A percentile compares a stretch with the other conserved stretches of the same genome.
These are phyloP conservation scores for Colletotrichum somersetense DNA, from an alignment of 2,329 filamentous ascomycete genomes.

Conservation along the genomic window DNA sequence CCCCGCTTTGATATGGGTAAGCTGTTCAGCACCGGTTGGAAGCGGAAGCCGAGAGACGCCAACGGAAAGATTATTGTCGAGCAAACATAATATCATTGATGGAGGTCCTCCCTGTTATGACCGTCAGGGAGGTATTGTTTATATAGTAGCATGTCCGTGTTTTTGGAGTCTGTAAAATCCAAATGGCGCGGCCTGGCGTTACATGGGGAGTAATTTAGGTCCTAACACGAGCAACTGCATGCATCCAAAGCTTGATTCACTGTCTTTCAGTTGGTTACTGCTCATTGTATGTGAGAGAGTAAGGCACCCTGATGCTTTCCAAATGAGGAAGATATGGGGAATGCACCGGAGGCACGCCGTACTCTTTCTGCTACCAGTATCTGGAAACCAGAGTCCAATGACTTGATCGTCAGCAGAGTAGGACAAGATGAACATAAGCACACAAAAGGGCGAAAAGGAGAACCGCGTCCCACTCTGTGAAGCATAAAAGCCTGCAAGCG, in stretches of 20 bases:
- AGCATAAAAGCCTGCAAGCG: not conserved
- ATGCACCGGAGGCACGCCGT: too few species aligned
- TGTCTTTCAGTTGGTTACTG: not conserved
- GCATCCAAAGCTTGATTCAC: not conserved
- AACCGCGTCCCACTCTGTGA: not conserved
- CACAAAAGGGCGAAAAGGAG: not conserved
- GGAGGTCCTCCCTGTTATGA: slow-evolving; percentile 21
- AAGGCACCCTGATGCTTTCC: not conserved
- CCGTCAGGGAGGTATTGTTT: slow-evolving; percentile 20
- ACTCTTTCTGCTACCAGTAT: not conserved
- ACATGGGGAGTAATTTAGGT: slow-evolving; percentile 18
- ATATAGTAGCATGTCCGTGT: slow-evolving; percentile 31
- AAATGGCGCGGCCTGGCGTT: slow-evolving; percentile 29
- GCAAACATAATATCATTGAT: slow-evolving; percentile 29
- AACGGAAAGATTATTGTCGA: slow-evolving; percentile 55
- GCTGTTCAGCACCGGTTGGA: slow-evolving; percentile 85
- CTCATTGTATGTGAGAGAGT: not conserved
- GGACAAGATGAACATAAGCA: not conserved
- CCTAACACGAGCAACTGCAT: not conserved
- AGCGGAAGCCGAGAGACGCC: slow-evolving; percentile 72
- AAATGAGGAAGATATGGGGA: not conserved
- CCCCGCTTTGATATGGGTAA: slow-evolving; percentile 86
- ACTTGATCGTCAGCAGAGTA: not conserved
- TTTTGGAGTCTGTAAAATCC: slow-evolving; percentile 18
- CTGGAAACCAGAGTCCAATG: not conserved